A percentile compares a stretch with the other conserved stretches of the same genome.
phyloP scores from a whole-genome alignment of 2,329 filamentous ascomycete genomes.

The Colletotrichum aenigma region DNA sequence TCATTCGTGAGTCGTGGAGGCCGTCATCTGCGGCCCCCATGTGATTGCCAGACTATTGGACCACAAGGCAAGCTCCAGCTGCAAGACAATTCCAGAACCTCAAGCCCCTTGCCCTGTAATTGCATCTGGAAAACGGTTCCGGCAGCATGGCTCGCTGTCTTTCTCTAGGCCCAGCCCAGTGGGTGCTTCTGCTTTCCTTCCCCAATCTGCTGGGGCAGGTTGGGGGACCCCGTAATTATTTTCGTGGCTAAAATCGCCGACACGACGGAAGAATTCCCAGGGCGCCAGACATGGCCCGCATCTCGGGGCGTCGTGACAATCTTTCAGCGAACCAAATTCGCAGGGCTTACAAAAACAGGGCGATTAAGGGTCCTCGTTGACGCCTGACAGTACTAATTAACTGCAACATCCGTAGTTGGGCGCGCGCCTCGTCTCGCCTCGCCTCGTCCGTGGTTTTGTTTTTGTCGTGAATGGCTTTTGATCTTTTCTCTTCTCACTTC shows the following conservation, averaged over 20 bases:
- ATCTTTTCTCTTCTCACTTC: not conserved
- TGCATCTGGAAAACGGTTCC: not conserved
- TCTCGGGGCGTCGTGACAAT: constrained; percentile 16
- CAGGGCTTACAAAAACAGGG: not conserved
- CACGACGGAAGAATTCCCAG: constrained; percentile 16
- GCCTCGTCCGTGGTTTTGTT: not conserved
- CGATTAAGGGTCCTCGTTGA: not conserved
- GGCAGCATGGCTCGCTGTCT: not conserved
- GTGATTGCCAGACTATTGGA: not conserved
- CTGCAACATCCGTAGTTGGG: not conserved
- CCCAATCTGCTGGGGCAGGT: not conserved
- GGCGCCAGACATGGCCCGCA: not conserved
- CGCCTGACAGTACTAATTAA: not conserved
- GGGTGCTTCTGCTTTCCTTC: not conserved
- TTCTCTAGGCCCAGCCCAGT: not conserved
- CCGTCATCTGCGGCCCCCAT: not conserved
- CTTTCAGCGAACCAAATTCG: constrained; percentile 6
- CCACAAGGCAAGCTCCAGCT: not conserved
- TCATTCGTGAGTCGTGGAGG: not conserved
- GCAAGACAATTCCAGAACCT: not conserved
- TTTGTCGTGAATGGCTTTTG: not conserved
- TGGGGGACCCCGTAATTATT: not conserved
- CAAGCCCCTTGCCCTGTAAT: not conserved
- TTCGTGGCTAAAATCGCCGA: constrained; percentile 7
- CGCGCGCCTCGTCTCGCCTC: not conserved